phyloP scores from a whole-genome alignment of 2,329 filamentous ascomycete genomes.

The Clarireedia homoeocarpa region DNA sequence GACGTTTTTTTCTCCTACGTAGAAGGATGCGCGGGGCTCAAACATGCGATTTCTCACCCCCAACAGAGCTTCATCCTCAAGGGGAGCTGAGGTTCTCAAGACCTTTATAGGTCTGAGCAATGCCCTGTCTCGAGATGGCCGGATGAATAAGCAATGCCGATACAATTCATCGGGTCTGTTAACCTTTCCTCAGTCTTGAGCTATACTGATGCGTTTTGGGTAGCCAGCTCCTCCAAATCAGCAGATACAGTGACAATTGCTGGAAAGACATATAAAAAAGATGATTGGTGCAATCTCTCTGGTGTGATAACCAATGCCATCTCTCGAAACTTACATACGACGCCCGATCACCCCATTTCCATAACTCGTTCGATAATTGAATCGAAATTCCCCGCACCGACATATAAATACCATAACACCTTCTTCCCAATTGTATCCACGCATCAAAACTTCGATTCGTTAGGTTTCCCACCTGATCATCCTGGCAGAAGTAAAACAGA shows the following conservation, averaged over 20 bases:
- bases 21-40: not conserved
- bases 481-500: slow-evolving; percentile 81
- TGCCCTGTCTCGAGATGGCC: slow-evolving; percentile 11
- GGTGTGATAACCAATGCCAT: slow-evolving; percentile 66
- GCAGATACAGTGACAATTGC: slow-evolving; percentile 12
- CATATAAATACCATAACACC: slow-evolving; percentile 69
- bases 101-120: slow-evolving; percentile 21
- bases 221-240: not conserved
- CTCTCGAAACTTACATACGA: slow-evolving; percentile 76
- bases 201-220: not conserved
- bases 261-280: slow-evolving; percentile 55
- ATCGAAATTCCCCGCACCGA: slow-evolving; percentile 68
- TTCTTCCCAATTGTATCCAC: slow-evolving; percentile 80
- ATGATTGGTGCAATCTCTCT: slow-evolving; percentile 82
- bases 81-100: slow-evolving; percentile 3
- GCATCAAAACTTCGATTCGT: slow-evolving; percentile 89
- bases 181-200: not conserved
- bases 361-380: slow-evolving; percentile 92
- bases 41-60: slow-evolving; percentile 21
- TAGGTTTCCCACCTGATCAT: slow-evolving; percentile 83
- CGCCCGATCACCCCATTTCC: slow-evolving; percentile 78
- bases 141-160: slow-evolving; percentile 23
- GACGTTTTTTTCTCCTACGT: too few relatives aligned
- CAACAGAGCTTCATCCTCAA: slow-evolving; percentile 14
- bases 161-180: slow-evolving; percentile 22